Evolutionary conservation across 2,329 filamentous ascomycete genomes (phyloP), one percentile per base, ranked within the genome.

Genomic region (Lasiodiplodia theobromae): DNA sequence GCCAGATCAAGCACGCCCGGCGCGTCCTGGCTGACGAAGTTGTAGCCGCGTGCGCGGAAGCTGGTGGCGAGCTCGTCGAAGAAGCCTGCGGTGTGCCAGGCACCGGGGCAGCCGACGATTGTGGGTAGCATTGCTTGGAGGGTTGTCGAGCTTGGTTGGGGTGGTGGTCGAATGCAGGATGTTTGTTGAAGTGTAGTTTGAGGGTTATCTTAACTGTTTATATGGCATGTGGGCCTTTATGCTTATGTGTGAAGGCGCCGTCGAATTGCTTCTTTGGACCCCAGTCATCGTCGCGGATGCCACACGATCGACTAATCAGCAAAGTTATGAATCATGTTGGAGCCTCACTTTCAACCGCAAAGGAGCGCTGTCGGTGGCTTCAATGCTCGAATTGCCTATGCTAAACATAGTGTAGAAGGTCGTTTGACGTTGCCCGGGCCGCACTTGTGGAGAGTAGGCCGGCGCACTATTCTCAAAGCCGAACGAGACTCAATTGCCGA

Each of bases 21-120:
- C 16, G 52, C 52, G 52, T 54, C 25, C 52, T 54, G 52, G 52
- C 52, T 54, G 52, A 54, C 4, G 25, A 54, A 54, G 16, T 18
- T 34, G 52, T 54, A 54, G 31, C 52, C 25, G 4, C 28, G 52
- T 25, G 52, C 10, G 14, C 23, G 4, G 28, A 54, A 54, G 52
- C 28, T 18, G 23, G 34, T 2, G 7, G 52, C 31, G 14, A 54
- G 52, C 8, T 54, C 52, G 16, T 54, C 23, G 25, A 54, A 54
- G 16, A 37, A 54, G 2, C 37, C 52, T 18, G 3, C 7, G 0
- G 25, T 54, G 28, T 54, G 52, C 52, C 52, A 54, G 16, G 52
- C 23, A 2, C 52, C 52, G 11, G 52, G 52, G 4, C 25, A 25
- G 52, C 28, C 52, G 2, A 54, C 52, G 28, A 54, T 31, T 6